Evolutionary conservation across 148 eudicot genomes (phyloP), one percentile per base, ranked within the genome.

Genomic region (Heliamphora exappendiculata): DNA sequence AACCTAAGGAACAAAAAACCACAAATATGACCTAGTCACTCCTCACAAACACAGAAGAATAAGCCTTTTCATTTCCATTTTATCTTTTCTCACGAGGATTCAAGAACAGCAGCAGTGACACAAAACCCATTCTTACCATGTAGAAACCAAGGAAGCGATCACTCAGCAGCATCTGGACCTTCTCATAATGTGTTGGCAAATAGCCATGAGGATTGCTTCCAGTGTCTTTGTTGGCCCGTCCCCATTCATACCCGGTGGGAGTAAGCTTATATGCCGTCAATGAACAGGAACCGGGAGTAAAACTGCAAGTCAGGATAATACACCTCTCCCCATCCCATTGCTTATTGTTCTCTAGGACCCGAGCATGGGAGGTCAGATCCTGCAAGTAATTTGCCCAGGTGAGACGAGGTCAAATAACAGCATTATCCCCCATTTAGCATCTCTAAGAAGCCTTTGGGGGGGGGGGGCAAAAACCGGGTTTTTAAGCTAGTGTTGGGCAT

Each of bases 261-360:
- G 99, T 96, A 65, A 96, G 90, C 90, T 93, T 96, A 80, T 96
- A 96, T 8, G 99, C 99, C 17, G 99, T 96, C 78, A 96, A 78
- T 19, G 99, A 96, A 82, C 99, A 96, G 0, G 99, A 96, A 9
- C 99, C 99, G 1, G 99, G 99, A 12, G 99, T 96, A 78, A 96
- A 96, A 81, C 99, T 96, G 87, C 99, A 96, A 1, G 99, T 96
- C 79, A 96, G 79, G 45, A 96, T 85, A 54, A 96, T 96, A 82
- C 98, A 96, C 67, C 86, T 90, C 82, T 96, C 99, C 33, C 99
- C 99, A 51, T 96, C 99, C 99, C 98, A 96, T 67, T 93, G 98
- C 69, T 88, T 92, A 87, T 91, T 96, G 84, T 81, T 91, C 84
- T 93, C 96, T 72, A 96, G 82, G 71, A 93, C 51, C 42, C 91